Evolutionary conservation across 768 basidiomycete species (phyloP), one percentile per base, ranked within the genome.

Genomic region (Mycena chlorophos): DNA sequence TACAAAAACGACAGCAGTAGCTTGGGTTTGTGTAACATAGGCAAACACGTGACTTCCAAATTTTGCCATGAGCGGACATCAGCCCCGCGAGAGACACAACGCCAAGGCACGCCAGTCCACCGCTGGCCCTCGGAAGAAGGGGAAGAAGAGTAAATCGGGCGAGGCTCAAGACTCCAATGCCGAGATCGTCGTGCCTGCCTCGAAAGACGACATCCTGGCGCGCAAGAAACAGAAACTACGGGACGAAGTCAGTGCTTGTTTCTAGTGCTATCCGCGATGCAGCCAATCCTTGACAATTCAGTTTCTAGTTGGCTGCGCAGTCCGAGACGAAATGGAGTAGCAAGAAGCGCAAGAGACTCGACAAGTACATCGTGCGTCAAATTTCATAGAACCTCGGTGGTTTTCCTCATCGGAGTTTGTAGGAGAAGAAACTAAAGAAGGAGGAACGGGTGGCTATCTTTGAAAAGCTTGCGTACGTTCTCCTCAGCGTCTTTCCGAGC

Each of bases 351-450:
- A 94, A 89, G 69, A 76, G 91, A 50, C 73, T 98, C 4, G 95
- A 98, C 60, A 91, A 91, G 60, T 98, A 94, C 65, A 94, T 98
- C 64, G 93, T 92, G 53, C 64, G 87, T 72, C 20, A 3, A 14
- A 20, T 43, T 45, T 8, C 10, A 38, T n/a, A 31, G 40, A 3
- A 12, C 37, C 38, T 31, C 13, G 17, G 40, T 50, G 46, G 16
- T 39, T 6, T 16, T 27, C 19, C 27, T 56, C 56, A 12, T 58
- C 51, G 26, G 38, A n/a, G n/a, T n/a, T n/a, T 54, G 46, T 58
- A 94, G 92, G 89, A 92, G 48, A 94, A 94, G 74, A 95, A 95
- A 71, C 74, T 96, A 46, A 92, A 89, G 72, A 91, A 94, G 68
- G 94, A 97, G 66, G 91, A 92, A 57, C 83, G 94, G 42, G 65